Percentiles rank a stretch among this genome's conserved stretches.
Evolutionary conservation across 495 filamentous ascomycete species (phyloP).

Genomic region (Penicillium canariense): DNA sequence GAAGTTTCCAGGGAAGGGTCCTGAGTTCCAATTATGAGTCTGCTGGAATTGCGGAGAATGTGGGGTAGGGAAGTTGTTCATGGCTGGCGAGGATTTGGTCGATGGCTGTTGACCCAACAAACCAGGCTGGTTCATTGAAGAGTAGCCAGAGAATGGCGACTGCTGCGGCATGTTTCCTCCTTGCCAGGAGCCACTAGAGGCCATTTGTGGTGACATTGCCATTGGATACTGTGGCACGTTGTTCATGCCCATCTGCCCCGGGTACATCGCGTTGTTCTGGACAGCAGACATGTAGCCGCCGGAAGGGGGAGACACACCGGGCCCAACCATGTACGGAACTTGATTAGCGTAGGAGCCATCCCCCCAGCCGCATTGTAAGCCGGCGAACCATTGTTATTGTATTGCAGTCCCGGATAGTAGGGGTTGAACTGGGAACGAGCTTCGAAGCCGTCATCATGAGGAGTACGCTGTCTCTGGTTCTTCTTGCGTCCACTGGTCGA

Average conservation of each 20-base stretch:
- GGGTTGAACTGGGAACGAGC: slow-evolving; percentile 77
- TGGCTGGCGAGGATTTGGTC: slow-evolving; percentile 41
- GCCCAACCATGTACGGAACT: slow-evolving; percentile 43
- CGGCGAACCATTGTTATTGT: slow-evolving; percentile 41
- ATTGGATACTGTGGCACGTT: slow-evolving; percentile 36
- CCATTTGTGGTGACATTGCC: slow-evolving; percentile 40
- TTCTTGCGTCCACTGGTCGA: slow-evolving; percentile 77
- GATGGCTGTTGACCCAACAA: slow-evolving; percentile 39
- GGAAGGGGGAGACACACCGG: slow-evolving; percentile 35
- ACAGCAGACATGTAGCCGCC: slow-evolving; percentile 32
- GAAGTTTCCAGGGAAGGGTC: slow-evolving; percentile 43
- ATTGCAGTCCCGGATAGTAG: slow-evolving; percentile 60
- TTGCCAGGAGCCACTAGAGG: slow-evolving; percentile 40
- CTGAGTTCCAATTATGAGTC: slow-evolving; percentile 31
- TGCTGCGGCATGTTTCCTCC: slow-evolving; percentile 36
- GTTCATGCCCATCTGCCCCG: slow-evolving; percentile 35
- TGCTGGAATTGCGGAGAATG: slow-evolving; percentile 33
- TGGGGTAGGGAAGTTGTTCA: slow-evolving; percentile 41
- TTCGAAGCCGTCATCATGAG: slow-evolving; percentile 82
- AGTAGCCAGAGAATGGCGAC: slow-evolving; percentile 39
- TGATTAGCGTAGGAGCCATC: slow-evolving; percentile 36
- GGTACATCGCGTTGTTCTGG: slow-evolving; percentile 32
- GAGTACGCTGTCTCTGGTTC: slow-evolving; percentile 67
- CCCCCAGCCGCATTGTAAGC: slow-evolving; percentile 31
- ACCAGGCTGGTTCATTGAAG: slow-evolving; percentile 40